Evolutionary conservation across 192 early-diverging fungal genomes (phyloP).

Genomic region (Mortierella alpina): DNA sequence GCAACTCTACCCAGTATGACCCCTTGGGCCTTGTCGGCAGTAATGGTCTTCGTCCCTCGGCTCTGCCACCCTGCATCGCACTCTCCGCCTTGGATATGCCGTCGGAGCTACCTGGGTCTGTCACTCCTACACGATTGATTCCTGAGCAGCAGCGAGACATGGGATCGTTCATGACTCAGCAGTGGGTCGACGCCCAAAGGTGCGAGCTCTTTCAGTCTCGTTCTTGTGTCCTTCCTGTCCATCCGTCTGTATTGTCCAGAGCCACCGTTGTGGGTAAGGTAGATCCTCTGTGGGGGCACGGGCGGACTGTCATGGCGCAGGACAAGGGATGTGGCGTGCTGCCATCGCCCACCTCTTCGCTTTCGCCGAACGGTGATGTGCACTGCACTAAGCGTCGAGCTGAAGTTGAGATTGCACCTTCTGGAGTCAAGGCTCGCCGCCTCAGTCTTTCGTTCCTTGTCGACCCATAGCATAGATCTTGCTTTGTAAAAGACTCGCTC

Average conservation of each 20-base stretch:
- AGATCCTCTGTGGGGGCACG: too few species aligned
- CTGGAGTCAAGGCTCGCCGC: slow-evolving; percentile 29
- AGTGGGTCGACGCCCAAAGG: slow-evolving; percentile 45
- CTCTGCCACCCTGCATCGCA: slow-evolving; percentile 39
- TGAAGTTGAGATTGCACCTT: slow-evolving; percentile 10
- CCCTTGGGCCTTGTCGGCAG: background rate
- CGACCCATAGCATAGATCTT: slow-evolving; percentile 19
- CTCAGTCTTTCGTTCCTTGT: slow-evolving; percentile 43
- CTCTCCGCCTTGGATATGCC: slow-evolving; percentile 43
- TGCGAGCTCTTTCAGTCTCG: slow-evolving; percentile 43
- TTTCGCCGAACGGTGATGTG: slow-evolving; percentile 13
- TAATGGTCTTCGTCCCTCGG: slow-evolving; percentile 39
- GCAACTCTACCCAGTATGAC: slow-evolving; percentile 45
- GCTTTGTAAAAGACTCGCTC: background rate
- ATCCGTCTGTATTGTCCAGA: too few species aligned
- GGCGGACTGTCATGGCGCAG: background rate
- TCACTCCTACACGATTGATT: slow-evolving; percentile 13
- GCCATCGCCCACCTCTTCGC: slow-evolving; percentile 39
- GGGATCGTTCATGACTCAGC: slow-evolving; percentile 40
- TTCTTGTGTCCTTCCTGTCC: too few species aligned
- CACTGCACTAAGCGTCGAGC: slow-evolving; percentile 38
- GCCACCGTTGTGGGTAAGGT: too few species aligned
- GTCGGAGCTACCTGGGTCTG: slow-evolving; percentile 15
- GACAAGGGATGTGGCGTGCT: slow-evolving; percentile 30
- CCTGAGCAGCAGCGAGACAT: slow-evolving; percentile 46